Percentiles rank a stretch among this genome's conserved stretches.
Conservation (phyloP, 352 stramenopile genomes). For the Pythium dissotocum region DNA sequence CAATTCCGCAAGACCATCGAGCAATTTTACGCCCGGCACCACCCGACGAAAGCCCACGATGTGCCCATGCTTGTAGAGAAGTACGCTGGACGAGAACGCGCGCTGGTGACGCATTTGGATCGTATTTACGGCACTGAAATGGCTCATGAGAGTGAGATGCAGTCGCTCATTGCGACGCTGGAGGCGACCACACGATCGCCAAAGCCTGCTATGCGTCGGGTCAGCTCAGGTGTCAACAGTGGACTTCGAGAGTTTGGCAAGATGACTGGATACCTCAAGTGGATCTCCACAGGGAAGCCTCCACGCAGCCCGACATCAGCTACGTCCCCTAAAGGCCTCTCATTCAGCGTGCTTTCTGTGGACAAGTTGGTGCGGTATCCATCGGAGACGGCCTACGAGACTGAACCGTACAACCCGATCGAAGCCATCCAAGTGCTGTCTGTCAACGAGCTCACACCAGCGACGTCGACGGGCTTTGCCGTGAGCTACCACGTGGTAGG, state of each 20-base stretch:
- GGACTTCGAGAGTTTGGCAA: slow-evolving; percentile 45
- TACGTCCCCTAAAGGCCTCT: neutral
- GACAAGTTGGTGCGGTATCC: slow-evolving; percentile 57
- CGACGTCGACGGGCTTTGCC: neutral
- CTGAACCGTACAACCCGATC: slow-evolving; percentile 37
- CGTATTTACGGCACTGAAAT: slow-evolving; percentile 63
- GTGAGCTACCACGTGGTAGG: slow-evolving; percentile 9
- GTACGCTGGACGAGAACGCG: slow-evolving; percentile 50
- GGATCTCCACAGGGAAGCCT: slow-evolving; percentile 14
- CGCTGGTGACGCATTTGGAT: slow-evolving; percentile 64
- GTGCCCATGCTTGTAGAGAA: slow-evolving; percentile 54
- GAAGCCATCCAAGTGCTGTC: slow-evolving; percentile 40
- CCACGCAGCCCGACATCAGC: slow-evolving; percentile 5
- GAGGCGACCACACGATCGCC: neutral
- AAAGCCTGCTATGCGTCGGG: slow-evolving; percentile 13
- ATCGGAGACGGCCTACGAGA: slow-evolving; percentile 42
- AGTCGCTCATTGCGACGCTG: slow-evolving; percentile 32
- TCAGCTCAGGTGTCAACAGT: slow-evolving; percentile 35
- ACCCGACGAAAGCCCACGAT: slow-evolving; percentile 58
- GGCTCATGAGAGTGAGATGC: slow-evolving; percentile 34
- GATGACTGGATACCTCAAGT: slow-evolving; percentile 44
- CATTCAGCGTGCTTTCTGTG: slow-evolving; percentile 49
- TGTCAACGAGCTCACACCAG: neutral
- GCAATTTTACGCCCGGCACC: slow-evolving; percentile 58
- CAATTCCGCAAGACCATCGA: slow-evolving; percentile 32